These are phyloP conservation scores for Coemansia sp. DNA, from an alignment of 192 early-diverging fungal genomes.

Conservation along the genomic window DNA sequence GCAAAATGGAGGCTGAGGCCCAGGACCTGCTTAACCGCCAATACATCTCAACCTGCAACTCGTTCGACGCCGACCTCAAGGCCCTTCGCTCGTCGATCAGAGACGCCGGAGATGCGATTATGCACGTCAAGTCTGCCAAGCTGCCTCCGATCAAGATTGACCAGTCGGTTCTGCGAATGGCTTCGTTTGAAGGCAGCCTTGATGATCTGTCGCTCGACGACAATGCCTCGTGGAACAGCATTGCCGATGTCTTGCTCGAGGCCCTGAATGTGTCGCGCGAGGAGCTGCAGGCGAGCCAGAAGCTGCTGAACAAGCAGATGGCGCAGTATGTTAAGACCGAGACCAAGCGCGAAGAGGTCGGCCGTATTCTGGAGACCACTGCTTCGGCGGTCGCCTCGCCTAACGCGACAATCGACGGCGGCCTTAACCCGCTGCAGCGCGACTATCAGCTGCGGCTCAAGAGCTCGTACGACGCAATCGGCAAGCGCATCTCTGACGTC, in stretches of 20 bases:
- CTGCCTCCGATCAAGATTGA: slow-evolving; percentile 45
- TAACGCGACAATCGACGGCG: slow-evolving; percentile 19
- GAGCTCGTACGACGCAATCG: slow-evolving; percentile 11
- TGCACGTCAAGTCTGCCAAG: slow-evolving; percentile 21
- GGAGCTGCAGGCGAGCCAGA: slow-evolving; percentile 44
- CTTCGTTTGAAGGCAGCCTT: slow-evolving; percentile 15
- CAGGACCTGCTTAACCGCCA: slow-evolving; percentile 37
- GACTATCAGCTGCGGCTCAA: slow-evolving; percentile 42
- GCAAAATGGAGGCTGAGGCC: slow-evolving; percentile 25
- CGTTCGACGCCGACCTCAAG: slow-evolving; percentile 41
- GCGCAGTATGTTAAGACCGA: slow-evolving; percentile 29
- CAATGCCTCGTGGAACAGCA: slow-evolving; percentile 34
- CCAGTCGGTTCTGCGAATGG: slow-evolving; percentile 21
- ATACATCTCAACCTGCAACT: slow-evolving; percentile 43
- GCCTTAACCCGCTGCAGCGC: slow-evolving; percentile 42
- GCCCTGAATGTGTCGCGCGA: slow-evolving; percentile 37
- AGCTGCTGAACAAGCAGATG: slow-evolving; percentile 20
- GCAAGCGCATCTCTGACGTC: slow-evolving; percentile 18
- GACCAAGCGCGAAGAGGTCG: slow-evolving; percentile 41
- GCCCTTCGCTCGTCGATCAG: slow-evolving; percentile 22
- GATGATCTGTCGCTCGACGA: slow-evolving; percentile 39
- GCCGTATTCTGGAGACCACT: slow-evolving; percentile 23
- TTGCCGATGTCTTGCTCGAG: slow-evolving; percentile 40
- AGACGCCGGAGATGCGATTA: slow-evolving; percentile 23
- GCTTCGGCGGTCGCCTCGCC: slow-evolving; percentile 15